Evolutionary conservation across 2,329 filamentous ascomycete species (phyloP).

Genomic region (Epichloe aotearoae): DNA sequence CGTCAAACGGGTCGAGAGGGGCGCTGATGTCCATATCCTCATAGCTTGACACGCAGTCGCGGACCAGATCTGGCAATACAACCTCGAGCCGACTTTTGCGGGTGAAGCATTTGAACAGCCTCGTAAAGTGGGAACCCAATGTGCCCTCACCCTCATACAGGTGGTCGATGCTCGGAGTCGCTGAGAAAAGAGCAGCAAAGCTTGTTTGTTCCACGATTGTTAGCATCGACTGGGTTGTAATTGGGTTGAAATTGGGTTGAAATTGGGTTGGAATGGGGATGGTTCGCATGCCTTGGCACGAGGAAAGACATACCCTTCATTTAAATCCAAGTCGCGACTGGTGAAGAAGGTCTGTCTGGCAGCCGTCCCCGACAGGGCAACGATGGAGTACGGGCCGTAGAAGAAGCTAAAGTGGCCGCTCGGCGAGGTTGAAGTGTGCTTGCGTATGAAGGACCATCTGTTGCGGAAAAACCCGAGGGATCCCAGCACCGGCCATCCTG

Average conservation of each 20-base stretch:
- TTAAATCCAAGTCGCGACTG: conserved; percentile 28
- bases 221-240: no score
- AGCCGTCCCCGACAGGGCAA: conserved; percentile 30
- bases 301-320: conserved; percentile 23
- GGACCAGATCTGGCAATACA: conserved; percentile 27
- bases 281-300: no score
- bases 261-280: no score
- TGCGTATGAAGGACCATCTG: conserved; percentile 29
- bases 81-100: conserved; percentile 23
- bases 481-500: conserved; percentile 28
- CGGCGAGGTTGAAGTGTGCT: conserved; percentile 16
- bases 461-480: conserved; percentile 31
- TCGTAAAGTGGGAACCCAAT: conserved; percentile 12
- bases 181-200: conserved; percentile 19
- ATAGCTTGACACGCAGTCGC: conserved; percentile 20
- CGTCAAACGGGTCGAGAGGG: conserved; percentile 36
- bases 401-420: conserved; percentile 36
- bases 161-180: conserved; percentile 13
- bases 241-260: no score
- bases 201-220: conserved; percentile 6
- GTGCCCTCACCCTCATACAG: conserved; percentile 12
- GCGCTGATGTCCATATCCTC: background rate
- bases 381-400: conserved; percentile 29
- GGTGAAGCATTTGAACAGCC: conserved; percentile 21
- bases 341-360: conserved; percentile 32